Evolutionary conservation across 257 asterid species (phyloP).

Genomic region (Nicotiana noctiflora): DNA sequence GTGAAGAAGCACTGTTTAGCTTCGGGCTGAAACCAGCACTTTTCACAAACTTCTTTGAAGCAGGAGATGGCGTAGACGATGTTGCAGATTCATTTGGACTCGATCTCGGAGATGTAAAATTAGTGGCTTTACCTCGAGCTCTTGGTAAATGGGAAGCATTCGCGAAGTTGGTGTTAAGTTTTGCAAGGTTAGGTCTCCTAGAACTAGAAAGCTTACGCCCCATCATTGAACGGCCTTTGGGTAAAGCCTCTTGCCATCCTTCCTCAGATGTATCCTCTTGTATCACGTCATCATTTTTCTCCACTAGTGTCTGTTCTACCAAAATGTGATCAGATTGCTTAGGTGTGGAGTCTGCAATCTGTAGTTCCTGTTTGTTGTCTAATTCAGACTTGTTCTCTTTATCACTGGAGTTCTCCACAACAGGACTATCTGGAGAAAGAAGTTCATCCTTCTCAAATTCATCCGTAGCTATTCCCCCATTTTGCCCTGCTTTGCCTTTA

Average conservation of each 20-base stretch:
- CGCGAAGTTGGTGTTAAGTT: slow-evolving; percentile 60
- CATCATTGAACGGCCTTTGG: slow-evolving; percentile 58
- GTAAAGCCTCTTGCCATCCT: slow-evolving; percentile 95
- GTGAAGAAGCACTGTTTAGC: slow-evolving; percentile 26
- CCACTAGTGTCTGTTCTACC: slow-evolving; percentile 25
- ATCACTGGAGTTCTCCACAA: slow-evolving; percentile 51
- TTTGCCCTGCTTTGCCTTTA: slow-evolving; percentile 62
- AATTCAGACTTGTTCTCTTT: slow-evolving; percentile 47
- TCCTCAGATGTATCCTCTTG: slow-evolving; percentile 53
- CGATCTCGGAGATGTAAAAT: slow-evolving; percentile 48
- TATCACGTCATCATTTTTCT: slow-evolving; percentile 34
- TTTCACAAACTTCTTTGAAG: slow-evolving; percentile 38
- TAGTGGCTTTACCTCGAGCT: slow-evolving; percentile 42
- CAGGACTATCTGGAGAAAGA: slow-evolving; percentile 32
- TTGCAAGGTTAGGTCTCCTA: slow-evolving; percentile 65
- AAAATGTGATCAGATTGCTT: slow-evolving; percentile 21
- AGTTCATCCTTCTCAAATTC: slow-evolving; percentile 45
- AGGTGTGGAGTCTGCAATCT: slow-evolving; percentile 24
- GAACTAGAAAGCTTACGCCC: slow-evolving; percentile 59
- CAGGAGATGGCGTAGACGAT: slow-evolving; percentile 36
- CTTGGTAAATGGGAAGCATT: slow-evolving; percentile 45
- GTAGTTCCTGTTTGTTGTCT: slow-evolving; percentile 39
- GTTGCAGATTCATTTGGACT: slow-evolving; percentile 36
- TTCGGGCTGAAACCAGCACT: slow-evolving; percentile 58
- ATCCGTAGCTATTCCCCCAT: slow-evolving; percentile 38